A percentile compares a stretch with the other conserved stretches of the same genome.
Evolutionary conservation across 441 rosid species (phyloP).

Genomic region (Croton laevigatus): DNA sequence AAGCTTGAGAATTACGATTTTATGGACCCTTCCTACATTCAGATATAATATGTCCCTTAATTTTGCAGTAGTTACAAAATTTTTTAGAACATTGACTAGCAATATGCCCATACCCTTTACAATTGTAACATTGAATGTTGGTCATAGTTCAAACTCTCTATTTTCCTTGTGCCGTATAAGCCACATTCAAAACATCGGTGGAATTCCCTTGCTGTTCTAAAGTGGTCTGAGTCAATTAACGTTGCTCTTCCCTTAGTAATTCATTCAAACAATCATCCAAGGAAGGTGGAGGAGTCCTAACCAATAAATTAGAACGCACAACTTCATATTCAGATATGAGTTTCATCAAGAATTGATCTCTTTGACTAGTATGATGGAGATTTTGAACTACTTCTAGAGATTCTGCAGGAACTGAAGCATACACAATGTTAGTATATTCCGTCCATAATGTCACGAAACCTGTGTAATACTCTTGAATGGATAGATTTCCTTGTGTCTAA

Average conservation of each 20-base stretch:
- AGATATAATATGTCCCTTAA: background rate
- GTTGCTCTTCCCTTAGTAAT: conserved; percentile 8
- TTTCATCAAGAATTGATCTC: background rate
- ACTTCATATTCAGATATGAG: background rate
- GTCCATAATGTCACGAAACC: background rate
- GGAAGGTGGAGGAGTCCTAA: background rate
- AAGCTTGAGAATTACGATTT: background rate
- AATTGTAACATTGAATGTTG: background rate
- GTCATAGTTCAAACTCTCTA: too few species aligned
- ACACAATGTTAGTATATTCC: background rate
- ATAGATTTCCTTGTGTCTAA: background rate
- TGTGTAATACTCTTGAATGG: background rate
- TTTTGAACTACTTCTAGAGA: background rate
- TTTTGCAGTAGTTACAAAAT: background rate
- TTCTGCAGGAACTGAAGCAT: background rate
- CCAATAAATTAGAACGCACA: background rate
- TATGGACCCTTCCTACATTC: background rate
- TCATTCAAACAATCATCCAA: background rate
- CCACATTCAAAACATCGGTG: background rate
- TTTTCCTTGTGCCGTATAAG: background rate
- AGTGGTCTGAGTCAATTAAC: background rate
- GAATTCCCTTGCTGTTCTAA: background rate
- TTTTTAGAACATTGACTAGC: background rate
- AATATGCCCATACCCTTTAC: background rate
- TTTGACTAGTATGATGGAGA: background rate